phyloP scores from a whole-genome alignment of 257 asterid genomes.

The Solanum habrochaites region DNA sequence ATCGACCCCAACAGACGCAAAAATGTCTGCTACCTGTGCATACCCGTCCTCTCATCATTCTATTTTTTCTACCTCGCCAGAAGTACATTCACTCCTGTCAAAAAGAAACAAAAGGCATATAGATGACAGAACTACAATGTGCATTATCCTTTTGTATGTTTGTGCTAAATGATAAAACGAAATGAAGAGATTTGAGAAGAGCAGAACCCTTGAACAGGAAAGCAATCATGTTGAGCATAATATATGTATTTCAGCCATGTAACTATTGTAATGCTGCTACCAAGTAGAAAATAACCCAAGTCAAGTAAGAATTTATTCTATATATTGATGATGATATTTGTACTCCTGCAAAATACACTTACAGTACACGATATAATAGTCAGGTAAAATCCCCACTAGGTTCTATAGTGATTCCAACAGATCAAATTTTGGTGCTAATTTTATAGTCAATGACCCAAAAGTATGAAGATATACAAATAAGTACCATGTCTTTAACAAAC shows the following conservation, averaged over 20 bases:
- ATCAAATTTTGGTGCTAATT: not conserved
- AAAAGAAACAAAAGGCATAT: not conserved
- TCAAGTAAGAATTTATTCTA: not conserved
- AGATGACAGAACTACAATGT: not conserved
- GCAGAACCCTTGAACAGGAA: not conserved
- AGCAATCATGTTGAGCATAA: not conserved
- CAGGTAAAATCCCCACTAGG: not conserved
- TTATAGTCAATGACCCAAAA: not conserved
- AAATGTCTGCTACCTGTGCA: constrained; percentile 54
- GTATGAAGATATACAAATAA: not conserved
- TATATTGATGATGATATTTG: not conserved
- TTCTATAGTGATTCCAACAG: not conserved
- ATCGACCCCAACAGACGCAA: constrained; percentile 62
- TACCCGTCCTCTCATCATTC: constrained; percentile 76
- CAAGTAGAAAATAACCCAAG: not conserved
- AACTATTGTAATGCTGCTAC: not conserved
- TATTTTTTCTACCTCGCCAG: constrained; percentile 60
- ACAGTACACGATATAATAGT: not conserved
- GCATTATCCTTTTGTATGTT: not conserved
- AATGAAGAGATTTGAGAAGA: not conserved
- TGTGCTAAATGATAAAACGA: not conserved
- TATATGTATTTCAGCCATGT: not conserved
- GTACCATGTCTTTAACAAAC: not conserved
- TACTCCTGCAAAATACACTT: not conserved
- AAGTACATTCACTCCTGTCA: constrained; percentile 55